Evolutionary conservation across 169 alveolate species (phyloP), one percentile per base, ranked within the genome.

Genomic region (Theileria annulata): DNA sequence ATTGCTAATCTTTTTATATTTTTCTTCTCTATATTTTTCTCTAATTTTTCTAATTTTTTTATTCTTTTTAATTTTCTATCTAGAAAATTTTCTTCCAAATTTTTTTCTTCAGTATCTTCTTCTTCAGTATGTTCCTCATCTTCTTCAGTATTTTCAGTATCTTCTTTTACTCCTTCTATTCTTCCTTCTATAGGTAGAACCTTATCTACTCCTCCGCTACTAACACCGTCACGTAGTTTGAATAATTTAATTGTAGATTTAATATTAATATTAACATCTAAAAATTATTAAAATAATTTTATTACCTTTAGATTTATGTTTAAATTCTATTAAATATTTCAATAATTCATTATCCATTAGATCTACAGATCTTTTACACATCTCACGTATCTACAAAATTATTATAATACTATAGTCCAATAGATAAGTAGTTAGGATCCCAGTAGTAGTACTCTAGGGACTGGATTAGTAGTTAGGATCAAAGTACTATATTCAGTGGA

Each of bases 241-340:
- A 87, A 95, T 28, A 94, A 75, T 72, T 95, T 95, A 3, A 95
- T 85, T 19, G 94, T 86, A 15, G 95, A 74, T 66, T 88, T 90
- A 8, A 96, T 95, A 35, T 97, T 96, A 67, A 86, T 88, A 21
- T 95, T 79, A 0, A 95, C 97, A 23, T 31, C 51, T 28, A 58
- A 31, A 25, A n/a, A 17, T 62, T 8, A 12, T 0, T 4, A 28
- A 10, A 3, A 10, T 28, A 28, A 60, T 9, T 70, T 31, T 23
- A 79, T 8, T 60, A 79, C 87, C 90, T 60, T 93, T 92, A 67
- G 94, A 93, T 69, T 90, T 92, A 82, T 91, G 90, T 49, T 92
- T 92, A 81, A 93, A 95, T 33, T 88, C 89, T 13, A 81, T 80
- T 31, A 94, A 59, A 71, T 94, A 87, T 6, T 87, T 80, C 30